These are phyloP conservation scores for Albugo laibachii DNA, from an alignment of 352 stramenopile genomes.

Conservation along the genomic window DNA sequence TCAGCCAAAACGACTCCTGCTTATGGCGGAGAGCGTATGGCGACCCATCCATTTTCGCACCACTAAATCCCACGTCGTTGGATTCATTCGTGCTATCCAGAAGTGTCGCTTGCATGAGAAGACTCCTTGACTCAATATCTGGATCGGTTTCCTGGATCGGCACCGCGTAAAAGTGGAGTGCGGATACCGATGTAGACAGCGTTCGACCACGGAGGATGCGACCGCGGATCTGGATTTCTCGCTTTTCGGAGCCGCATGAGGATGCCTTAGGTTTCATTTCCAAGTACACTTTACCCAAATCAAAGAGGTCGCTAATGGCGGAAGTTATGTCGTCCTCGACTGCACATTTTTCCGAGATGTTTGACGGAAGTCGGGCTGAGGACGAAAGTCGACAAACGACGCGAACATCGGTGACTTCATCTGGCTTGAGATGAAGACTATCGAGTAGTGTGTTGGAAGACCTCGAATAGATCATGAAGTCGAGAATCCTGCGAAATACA, in stretches of 20 bases:
- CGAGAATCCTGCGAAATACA: conserved; percentile 44
- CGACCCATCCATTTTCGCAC: not conserved
- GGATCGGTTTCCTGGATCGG: conserved; percentile 13
- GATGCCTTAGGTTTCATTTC: conserved; percentile 46
- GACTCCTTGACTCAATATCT: conserved; percentile 14
- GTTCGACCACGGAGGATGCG: conserved; percentile 62
- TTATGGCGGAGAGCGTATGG: conserved; percentile 46
- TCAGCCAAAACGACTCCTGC: conserved; percentile 61
- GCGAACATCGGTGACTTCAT: conserved; percentile 65
- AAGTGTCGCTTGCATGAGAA: conserved; percentile 5
- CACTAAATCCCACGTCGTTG: conserved; percentile 1
- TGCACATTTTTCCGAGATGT: conserved; percentile 13
- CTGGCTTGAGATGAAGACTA: conserved; percentile 36
- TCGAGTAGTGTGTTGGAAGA: conserved; percentile 65
- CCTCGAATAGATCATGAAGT: conserved; percentile 54
- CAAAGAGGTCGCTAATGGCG: conserved; percentile 17
- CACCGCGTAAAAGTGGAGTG: conserved; percentile 53
- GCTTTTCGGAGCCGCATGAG: conserved; percentile 18
- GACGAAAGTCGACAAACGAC: conserved; percentile 56
- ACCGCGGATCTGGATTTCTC: conserved; percentile 50
- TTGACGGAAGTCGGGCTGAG: conserved; percentile 29
- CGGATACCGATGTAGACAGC: conserved; percentile 59
- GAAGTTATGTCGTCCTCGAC: too few relatives aligned
- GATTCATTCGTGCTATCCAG: conserved; percentile 6
- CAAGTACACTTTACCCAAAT: conserved; percentile 39